Evolutionary conservation across 2,329 filamentous ascomycete species (phyloP).

Genomic region (Orbilia brochopaga): DNA sequence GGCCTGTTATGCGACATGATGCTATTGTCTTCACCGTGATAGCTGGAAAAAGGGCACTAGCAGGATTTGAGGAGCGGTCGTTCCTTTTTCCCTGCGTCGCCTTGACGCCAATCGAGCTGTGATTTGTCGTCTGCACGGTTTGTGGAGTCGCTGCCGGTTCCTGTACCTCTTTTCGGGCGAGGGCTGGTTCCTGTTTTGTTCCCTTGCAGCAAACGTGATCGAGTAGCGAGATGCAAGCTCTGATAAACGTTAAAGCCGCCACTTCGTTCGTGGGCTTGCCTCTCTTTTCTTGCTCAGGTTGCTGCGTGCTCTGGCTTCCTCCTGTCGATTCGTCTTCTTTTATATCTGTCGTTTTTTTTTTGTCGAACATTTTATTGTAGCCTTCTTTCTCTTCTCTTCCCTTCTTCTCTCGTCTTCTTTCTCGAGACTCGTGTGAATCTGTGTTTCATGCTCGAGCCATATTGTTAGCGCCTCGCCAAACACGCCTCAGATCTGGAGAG

Average conservation of each 20-base stretch:
- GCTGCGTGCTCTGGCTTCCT: conserved; percentile 50
- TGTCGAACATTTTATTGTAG: conserved; percentile 10
- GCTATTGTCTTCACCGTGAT: conserved; percentile 43
- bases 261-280: conserved; percentile 15
- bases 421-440: conserved; percentile 44
- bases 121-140: conserved; percentile 43
- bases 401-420: conserved; percentile 13
- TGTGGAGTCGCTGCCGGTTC: conserved; percentile 50
- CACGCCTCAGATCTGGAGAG: conserved; percentile 11
- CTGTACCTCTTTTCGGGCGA: conserved; percentile 33
- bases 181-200: conserved; percentile 39
- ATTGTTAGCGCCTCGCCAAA: conserved; percentile 43
- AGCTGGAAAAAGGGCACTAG: conserved; percentile 34
- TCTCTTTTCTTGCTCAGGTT: conserved; percentile 36
- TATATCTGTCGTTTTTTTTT: conserved; percentile 35
- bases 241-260: conserved; percentile 44
- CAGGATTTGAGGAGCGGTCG: conserved; percentile 22
- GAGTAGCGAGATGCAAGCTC: conserved; percentile 29
- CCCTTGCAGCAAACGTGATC: conserved; percentile 40
- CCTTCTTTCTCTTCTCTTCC: conserved; percentile 25
- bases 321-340: conserved; percentile 41
- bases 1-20: conserved; percentile 50
- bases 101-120: conserved; percentile 41
- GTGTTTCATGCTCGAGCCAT: conserved; percentile 46
- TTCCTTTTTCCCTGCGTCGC: conserved; percentile 25